Evolutionary conservation across 129 eudicot genomes (phyloP), one percentile per base, ranked within the genome.

Genomic region (Flaveria ramosissima): DNA sequence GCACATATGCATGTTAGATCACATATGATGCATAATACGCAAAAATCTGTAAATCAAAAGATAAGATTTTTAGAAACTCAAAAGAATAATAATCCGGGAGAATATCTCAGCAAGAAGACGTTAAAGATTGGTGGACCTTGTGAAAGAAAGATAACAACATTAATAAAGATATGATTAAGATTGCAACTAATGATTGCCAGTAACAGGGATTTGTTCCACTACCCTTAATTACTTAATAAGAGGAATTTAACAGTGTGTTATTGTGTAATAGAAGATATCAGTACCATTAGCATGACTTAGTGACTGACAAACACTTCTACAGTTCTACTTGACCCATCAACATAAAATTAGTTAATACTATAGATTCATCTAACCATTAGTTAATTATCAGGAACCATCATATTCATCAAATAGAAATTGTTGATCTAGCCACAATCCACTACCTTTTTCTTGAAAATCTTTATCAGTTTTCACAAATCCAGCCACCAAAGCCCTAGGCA

Each of bases 381-480:
- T 24, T 74, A 24, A n/a, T 24, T 74, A 60, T 23, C 79, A 45
- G 21, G 32, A 72, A 47, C 80, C 41, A 50, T 12, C 45, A 50
- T 76, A 13, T 66, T 53, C 71, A 66, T 42, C 6, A 39, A 7
- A 6, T 13, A 42, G 15, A 59, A 19, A 23, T 4, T 2, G 19
- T 1, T 61, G 19, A 61, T 61, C 67, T 57, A 41, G 24, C 42
- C 27, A 45, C 20, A 47, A 48, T 68, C 78, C 15, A 50, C 19
- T 82, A 94, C 99, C 97, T 91, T 77, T 87, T 77, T 86, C 97
- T 83, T 86, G 93, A 48, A 94, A 94, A 79, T 94, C 99, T 85
- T 94, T 94, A 70, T 94, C 99, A 0, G 99, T 94, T 89, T 94
- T 94, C 32, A 94, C 94, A 85, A 94, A 94, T 16, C 94, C 99